These are phyloP conservation scores for Mariannaea elegans DNA, from an alignment of 2,329 filamentous ascomycete species.

Conservation along the genomic window DNA sequence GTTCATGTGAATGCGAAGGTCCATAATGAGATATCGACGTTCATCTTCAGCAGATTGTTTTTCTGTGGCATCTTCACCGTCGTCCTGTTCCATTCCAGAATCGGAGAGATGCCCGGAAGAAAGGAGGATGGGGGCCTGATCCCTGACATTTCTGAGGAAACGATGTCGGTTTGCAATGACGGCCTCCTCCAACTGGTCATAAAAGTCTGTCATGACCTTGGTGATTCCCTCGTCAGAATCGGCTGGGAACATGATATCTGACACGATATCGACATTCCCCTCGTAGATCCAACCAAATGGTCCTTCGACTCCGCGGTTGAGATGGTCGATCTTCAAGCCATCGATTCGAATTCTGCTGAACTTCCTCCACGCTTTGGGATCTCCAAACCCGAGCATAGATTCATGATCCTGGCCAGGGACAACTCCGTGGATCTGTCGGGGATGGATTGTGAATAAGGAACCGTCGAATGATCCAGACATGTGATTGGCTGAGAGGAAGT, in stretches of 20 bases:
- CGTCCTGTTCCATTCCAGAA: slow-evolving; percentile 26
- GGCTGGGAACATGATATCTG: slow-evolving; percentile 92
- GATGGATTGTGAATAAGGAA: slow-evolving; percentile 96
- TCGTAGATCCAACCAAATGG: slow-evolving; percentile 98
- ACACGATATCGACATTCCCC: slow-evolving; percentile 95
- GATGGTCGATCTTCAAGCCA: slow-evolving; percentile 91
- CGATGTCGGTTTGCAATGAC: slow-evolving; percentile 80
- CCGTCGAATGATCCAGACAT: slow-evolving; percentile 97
- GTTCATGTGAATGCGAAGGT: slow-evolving; percentile 93
- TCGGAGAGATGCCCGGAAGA: slow-evolving; percentile 47
- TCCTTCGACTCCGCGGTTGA: slow-evolving; percentile 91
- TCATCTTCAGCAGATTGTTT: slow-evolving; percentile 58
- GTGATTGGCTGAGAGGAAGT: slow-evolving; percentile 93
- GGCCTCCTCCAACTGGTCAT: slow-evolving; percentile 93
- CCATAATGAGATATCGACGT: slow-evolving; percentile 88
- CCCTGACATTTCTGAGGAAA: slow-evolving; percentile 61
- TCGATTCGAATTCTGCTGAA: slow-evolving; percentile 93
- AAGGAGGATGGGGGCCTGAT: slow-evolving; percentile 39
- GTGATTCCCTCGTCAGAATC: slow-evolving; percentile 89
- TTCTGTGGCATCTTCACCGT: slow-evolving; percentile 21
- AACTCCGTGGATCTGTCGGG: slow-evolving; percentile 85
- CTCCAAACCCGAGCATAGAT: slow-evolving; percentile 65
- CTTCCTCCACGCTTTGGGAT: slow-evolving; percentile 88
- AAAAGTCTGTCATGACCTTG: slow-evolving; percentile 97
- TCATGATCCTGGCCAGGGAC: slow-evolving; percentile 67